Base-by-base conservation (phyloP, 2,329 filamentous ascomycete genomes). In the Epichloe glyceriae region DNA sequence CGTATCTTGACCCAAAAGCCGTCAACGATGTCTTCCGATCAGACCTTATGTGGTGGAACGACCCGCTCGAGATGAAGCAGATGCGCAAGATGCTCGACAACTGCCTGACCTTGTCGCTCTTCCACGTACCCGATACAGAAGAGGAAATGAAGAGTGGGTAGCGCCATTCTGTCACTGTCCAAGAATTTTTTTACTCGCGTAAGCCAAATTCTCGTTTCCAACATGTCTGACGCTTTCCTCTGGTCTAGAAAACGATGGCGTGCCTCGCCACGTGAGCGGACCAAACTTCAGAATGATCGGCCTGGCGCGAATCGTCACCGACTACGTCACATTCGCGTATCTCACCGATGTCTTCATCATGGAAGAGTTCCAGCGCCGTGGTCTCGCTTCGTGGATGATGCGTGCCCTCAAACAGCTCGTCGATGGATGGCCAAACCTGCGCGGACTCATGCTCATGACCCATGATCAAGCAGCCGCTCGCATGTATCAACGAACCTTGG, bases 271-370 rank as follows among this genome's bases (percentile, higher is more conserved):
- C 26, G 58, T 61, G 26, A 55, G 60, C 46, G 64, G 65, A 34
- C 59, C 63, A 20, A 55, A 60, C 12, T 60, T 66, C 41, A 60
- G 61, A 26, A 64, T 72, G 60, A 64, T 69, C 49, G 70, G 70
- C 51, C 64, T 72, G 50, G 65, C 67, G 45, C 67, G 85, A 35
- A 64, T 85, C n/a, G 69, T 88, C 48, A 88, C 84, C 8, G 85
- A 88, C 64, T 75, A 78, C 58, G 73, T 80, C 45, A 84, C 83
- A 0, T 79, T 86, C 57, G 81, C 76, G 35, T 88, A 85, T 52
- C 66, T 72, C 50, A 83, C 83, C 26, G 84, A 87, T 59, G 79
- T 86, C 19, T 87, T 83, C 62, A 70, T 87, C 20, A 62, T 79
- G 3, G 70, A 75, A 0, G 71, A 74, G 39, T 77, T 80, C 58